These are phyloP conservation scores for Epichloe glyceriae DNA, from an alignment of 2,329 filamentous ascomycete species.

Conservation along the genomic window DNA sequence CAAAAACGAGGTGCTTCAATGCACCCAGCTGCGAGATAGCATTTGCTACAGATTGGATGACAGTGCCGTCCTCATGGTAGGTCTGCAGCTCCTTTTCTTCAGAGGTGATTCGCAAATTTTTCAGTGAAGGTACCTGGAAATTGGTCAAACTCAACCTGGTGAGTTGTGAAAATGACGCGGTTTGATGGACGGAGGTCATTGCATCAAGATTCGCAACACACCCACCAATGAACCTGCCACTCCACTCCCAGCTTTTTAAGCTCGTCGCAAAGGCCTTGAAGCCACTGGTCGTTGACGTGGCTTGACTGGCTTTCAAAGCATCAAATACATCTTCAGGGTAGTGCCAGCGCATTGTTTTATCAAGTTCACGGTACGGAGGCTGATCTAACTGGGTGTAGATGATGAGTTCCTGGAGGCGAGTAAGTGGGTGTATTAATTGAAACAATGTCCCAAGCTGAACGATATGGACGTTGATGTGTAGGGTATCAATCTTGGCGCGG, in stretches of 20 bases:
- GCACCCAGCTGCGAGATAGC: slow-evolving; percentile 37
- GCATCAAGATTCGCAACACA: slow-evolving; percentile 33
- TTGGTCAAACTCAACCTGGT: slow-evolving; percentile 48
- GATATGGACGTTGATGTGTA: slow-evolving; percentile 60
- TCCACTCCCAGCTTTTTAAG: slow-evolving; percentile 50
- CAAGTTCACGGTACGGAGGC: slow-evolving; percentile 49
- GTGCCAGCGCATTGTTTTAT: slow-evolving; percentile 49
- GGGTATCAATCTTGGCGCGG: slow-evolving; percentile 52
- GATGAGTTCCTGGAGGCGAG: slow-evolving; percentile 55
- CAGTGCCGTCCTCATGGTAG: slow-evolving; percentile 29
- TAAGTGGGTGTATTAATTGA: slow-evolving; percentile 49
- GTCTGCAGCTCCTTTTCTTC: slow-evolving; percentile 18
- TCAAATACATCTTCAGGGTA: slow-evolving; percentile 56
- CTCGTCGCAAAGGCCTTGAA: slow-evolving; percentile 20
- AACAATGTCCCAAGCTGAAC: slow-evolving; percentile 28
- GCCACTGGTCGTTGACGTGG: slow-evolving; percentile 16
- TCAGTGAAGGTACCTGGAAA: slow-evolving; percentile 42
- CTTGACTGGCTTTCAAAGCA: slow-evolving; percentile 42
- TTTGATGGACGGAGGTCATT: slow-evolving; percentile 39
- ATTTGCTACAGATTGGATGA: slow-evolving; percentile 22
- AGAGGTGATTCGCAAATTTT: slow-evolving; percentile 22
- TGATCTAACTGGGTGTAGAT: slow-evolving; percentile 59
- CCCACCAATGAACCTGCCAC: slow-evolving; percentile 36
- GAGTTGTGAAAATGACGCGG: slow-evolving; percentile 42
- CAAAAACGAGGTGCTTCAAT: slow-evolving; percentile 56